A percentile compares a stretch with the other conserved stretches of the same genome.
Evolutionary conservation across 176 grass and related monocot genomes (phyloP).

Genomic region (Urochloa ruziziensis): DNA sequence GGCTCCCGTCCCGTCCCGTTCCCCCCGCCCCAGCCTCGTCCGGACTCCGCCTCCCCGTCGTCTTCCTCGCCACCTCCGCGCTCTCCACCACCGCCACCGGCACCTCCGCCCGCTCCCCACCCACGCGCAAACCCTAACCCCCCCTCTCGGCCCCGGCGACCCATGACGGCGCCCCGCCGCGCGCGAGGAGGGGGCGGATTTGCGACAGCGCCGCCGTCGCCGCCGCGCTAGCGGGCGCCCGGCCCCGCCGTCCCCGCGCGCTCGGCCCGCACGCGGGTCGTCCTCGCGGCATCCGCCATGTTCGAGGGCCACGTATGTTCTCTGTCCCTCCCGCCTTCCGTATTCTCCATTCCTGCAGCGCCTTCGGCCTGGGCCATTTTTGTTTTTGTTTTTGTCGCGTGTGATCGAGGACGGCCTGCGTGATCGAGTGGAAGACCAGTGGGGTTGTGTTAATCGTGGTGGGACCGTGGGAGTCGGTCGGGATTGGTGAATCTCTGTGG

Average conservation of each 20-base stretch:
- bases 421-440: neutral
- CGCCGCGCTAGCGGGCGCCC: conserved; percentile 16
- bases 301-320: conserved; percentile 64
- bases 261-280: neutral
- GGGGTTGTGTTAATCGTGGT: neutral
- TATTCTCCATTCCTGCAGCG: neutral
- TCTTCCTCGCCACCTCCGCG: conserved; percentile 25
- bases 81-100: conserved; percentile 10
- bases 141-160: neutral
- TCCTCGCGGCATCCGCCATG: conserved; percentile 32
- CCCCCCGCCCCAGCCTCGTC: neutral
- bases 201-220: neutral
- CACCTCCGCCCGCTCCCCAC: neutral
- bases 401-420: neutral
- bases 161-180: conserved; percentile 19
- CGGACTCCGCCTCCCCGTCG: conserved; percentile 22
- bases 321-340: neutral
- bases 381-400: neutral
- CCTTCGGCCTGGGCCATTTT: neutral
- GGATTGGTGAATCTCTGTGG: neutral
- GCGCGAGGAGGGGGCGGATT: conserved; percentile 27
- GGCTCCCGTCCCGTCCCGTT: neutral
- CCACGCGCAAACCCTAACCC: conserved; percentile 23
- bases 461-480: too few species aligned
- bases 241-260: neutral